Evolutionary conservation across 805 yeast species (phyloP), one percentile per base, ranked within the genome.

Genomic region (Schwanniomyces yamadae): DNA sequence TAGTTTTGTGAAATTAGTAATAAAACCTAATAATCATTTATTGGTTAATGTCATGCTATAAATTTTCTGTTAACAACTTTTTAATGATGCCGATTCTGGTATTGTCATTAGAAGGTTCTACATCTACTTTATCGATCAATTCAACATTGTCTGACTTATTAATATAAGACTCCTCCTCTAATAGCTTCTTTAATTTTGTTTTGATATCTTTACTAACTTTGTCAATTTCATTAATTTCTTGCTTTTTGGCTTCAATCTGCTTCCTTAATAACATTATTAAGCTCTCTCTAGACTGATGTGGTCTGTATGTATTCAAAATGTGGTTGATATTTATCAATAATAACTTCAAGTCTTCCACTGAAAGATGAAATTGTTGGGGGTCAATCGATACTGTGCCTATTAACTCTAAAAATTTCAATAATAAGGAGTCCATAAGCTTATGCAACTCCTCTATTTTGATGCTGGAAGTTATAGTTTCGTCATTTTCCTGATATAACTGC

Each of bases 271-370:
- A 66, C 69, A 87, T 70, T 28, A 89, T 86, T 45, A 93, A 68
- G 33, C 90, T 82, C 52, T 93, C 99, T 34, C 97, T 71, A 3
- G 95, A 84, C 55, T 93, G 99, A 59, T 93, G 98, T 3, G 97
- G 93, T 42, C 99, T 71, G 60, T 93, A 93, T 34, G 90, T 89
- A 57, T 93, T 93, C 40, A 93, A 64, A 23, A 93, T 65, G 57
- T 93, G 98, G 56, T 93, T 97, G 45, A 93, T 80, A 54, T 93
- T 93, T 54, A 91, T 83, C 34, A 93, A 65, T 8, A 91, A 79
- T 10, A 83, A 73, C 44, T 95, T 77, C 24, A 93, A 77, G 45
- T 87, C 79, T 45, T 89, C 95, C 18, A 89, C 77, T 49, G 87
- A 84, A 5, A 61, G 57, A 31, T 61, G 61, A 36, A 72, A 73